These are phyloP conservation scores for Zoysia pacifica DNA, from an alignment of 176 grass and related monocot species.

Conservation along the genomic window DNA sequence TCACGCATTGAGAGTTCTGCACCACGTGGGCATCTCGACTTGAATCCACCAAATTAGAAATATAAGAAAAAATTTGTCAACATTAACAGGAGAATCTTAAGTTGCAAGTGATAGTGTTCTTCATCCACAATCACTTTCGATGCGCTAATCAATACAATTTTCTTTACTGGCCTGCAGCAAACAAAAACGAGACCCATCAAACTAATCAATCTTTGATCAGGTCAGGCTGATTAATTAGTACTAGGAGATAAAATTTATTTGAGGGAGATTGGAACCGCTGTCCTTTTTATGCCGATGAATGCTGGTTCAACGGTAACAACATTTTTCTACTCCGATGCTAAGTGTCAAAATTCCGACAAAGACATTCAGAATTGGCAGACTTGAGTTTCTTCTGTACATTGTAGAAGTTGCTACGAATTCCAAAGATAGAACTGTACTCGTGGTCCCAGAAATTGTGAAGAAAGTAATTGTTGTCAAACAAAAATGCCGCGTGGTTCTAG, in stretches of 20 bases:
- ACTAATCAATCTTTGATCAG: not conserved
- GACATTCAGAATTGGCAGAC: not conserved
- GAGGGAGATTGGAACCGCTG: not conserved
- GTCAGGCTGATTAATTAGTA: not conserved
- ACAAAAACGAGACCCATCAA: not conserved
- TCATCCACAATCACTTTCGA: conserved; percentile 1
- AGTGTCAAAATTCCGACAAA: not conserved
- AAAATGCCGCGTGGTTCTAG: conserved; percentile 4
- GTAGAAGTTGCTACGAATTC: not conserved
- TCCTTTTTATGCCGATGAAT: not conserved
- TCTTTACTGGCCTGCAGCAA: not conserved
- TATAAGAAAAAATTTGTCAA: not conserved
- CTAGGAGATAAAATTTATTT: not conserved
- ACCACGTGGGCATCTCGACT: not conserved
- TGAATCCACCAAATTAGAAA: not conserved
- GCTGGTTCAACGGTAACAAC: not conserved
- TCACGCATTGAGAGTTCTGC: not conserved
- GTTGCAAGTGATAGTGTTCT: conserved; percentile 14
- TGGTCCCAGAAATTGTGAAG: not conserved
- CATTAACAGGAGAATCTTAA: not conserved
- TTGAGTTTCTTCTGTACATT: not conserved
- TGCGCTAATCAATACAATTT: not conserved
- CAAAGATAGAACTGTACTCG: not conserved
- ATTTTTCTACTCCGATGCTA: not conserved
- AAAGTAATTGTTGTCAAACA: not conserved